Evolutionary conservation across 2,329 filamentous ascomycete genomes (phyloP), one percentile per base, ranked within the genome.

Genomic region (Aspergillus jensenii): DNA sequence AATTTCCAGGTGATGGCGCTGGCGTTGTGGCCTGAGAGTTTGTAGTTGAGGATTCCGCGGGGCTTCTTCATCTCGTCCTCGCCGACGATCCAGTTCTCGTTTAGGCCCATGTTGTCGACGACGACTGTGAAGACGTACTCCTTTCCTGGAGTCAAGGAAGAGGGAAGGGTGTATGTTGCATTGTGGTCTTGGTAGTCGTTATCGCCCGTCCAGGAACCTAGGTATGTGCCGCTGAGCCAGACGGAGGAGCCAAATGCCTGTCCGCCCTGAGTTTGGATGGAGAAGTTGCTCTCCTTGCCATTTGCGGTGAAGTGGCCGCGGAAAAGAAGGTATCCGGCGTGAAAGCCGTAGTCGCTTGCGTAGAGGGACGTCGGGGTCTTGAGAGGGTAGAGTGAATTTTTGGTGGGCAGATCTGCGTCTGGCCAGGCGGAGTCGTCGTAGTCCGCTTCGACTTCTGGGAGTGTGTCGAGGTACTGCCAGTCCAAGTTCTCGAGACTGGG

Each of bases 381-480:
- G 2, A 88, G 74, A 2, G 81, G 75, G 21, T 74, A 67, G 17
- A 79, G 76, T 0, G 82, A 84, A 70, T 91, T 91, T 68, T 84
- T 83, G 1, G 85, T 87, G 2, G 75, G 78, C 6, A 84, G 77
- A 59, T 87, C 75, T 1, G 89, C 90, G 0, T 68, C 64, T 0
- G 80, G 80, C 90, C 90, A 95, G 6, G 74, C 72, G 3, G 82
- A 82, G 70, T 95, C 90, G 52, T 91, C 85, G 65, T 92, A 93
- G 1, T 71, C 73, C 0, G 78, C 61, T 49, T 82, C 71, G 6
- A 90, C 77, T 68, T 93, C 90, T 0, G 90, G 90, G 0, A 95
- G 82, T 0, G 84, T 84, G 71, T 93, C 86, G 21, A 90, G 67
- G 57, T 84, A 86, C 67, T 86, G 86, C 90, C 90, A 95, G 1